Conservation (phyloP, 192 early-diverging fungal species). For the Backusella morwellensis region DNA sequence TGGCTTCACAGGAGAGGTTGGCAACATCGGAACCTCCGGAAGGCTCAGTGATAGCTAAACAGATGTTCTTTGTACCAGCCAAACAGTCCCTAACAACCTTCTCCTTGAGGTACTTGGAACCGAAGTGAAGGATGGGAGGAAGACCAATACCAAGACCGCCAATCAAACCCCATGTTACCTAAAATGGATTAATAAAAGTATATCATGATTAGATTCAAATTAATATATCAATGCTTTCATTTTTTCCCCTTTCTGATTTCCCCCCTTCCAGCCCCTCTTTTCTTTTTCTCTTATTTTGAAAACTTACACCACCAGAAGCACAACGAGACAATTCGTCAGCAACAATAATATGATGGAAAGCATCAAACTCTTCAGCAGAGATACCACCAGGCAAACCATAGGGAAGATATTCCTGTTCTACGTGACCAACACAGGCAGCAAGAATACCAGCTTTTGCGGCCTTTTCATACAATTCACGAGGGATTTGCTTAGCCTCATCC, state of each 20-base stretch:
- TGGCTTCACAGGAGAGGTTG: conserved; percentile 63
- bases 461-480: conserved; percentile 68
- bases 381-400: conserved; percentile 48
- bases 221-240: neutral
- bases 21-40: conserved; percentile 73
- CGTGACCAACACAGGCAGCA: conserved; percentile 51
- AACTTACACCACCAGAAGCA: conserved; percentile 71
- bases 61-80: conserved; percentile 73
- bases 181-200: neutral
- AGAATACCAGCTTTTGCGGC: conserved; percentile 72
- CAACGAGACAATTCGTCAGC: conserved; percentile 79
- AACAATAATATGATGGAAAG: conserved; percentile 74
- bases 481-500: conserved; percentile 81
- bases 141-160: conserved; percentile 69
- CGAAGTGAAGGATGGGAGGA: conserved; percentile 72
- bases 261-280: neutral
- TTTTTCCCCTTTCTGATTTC: no score
- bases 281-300: neutral
- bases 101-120: conserved; percentile 65
- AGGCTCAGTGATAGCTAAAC: conserved; percentile 80
- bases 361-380: conserved; percentile 52
- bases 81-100: conserved; percentile 64
- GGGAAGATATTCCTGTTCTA: conserved; percentile 31
- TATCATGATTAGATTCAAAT: neutral
- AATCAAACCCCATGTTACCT: conserved; percentile 18